A percentile compares a stretch with the other conserved stretches of the same genome.
phyloP scores from a whole-genome alignment of 306 rosid genomes.

The Acacia acuminata region DNA sequence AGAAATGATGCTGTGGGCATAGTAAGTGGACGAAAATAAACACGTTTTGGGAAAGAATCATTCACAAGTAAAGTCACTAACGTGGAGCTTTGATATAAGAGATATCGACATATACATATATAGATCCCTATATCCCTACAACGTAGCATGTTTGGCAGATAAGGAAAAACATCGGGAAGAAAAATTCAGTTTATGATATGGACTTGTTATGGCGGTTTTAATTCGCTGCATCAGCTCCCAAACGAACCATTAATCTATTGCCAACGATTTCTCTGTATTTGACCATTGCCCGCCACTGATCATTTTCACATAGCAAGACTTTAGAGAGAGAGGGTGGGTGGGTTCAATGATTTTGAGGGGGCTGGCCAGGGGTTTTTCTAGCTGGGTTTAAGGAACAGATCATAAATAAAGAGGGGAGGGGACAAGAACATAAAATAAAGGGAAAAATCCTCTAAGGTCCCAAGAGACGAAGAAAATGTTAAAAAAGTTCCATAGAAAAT shows the following conservation, averaged over 20 bases:
- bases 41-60: constrained; percentile 35
- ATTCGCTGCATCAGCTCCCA: neutral
- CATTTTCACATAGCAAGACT: neutral
- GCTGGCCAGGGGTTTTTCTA: neutral
- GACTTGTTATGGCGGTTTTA: constrained; percentile 6
- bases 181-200: neutral
- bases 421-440: neutral
- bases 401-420: neutral
- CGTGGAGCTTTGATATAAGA: neutral
- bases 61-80: constrained; percentile 19
- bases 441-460: no score
- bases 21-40: constrained; percentile 34
- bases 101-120: neutral
- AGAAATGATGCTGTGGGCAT: constrained; percentile 25
- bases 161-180: neutral
- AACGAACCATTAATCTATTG: neutral
- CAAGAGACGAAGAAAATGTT: no score
- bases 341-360: constrained; percentile 33
- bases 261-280: neutral
- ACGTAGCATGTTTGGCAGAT: neutral
- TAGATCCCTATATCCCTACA: constrained; percentile 2
- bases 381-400: constrained; percentile 27
- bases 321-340: neutral
- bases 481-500: no score
- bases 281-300: constrained; percentile 20